Evolutionary conservation across 805 yeast genomes (phyloP), one percentile per base, ranked within the genome.

Genomic region (Metschnikowia kofuensis): DNA sequence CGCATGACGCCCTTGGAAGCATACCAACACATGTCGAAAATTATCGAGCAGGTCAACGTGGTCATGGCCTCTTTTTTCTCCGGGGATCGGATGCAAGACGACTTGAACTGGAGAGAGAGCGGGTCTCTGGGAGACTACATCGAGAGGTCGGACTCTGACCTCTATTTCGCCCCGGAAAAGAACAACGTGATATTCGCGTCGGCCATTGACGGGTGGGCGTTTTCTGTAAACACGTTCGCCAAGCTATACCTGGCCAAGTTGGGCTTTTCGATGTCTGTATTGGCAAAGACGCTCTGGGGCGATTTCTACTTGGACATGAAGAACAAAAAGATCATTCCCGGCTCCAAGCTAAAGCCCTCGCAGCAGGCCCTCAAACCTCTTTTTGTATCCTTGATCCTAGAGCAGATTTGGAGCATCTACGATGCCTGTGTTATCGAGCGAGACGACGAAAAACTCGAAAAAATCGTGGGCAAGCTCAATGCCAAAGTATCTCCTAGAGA

Each of bases 191-290:
- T 92, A 0, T 92, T 92, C 72, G 92, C 96, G 0, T 77, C 82
- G 29, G 99, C 99, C 1, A 75, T 87, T 15, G 99, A 94, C 68
- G 98, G 98, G 11, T 94, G 99, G 98, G 99, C 98, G 1, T 94
- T 94, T 66, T 87, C 89, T 38, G 75, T 94, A 43, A 82, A 88
- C 44, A 96, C 94, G 56, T 87, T 94, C 67, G 87, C 97, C 7
- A 84, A 86, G 49, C 82, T 94, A 32, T 89, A 89, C 64, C 94
- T 86, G 68, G 80, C 81, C 42, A 89, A 89, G 59, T 71, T 92
- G 15, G 97, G 96, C 0, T 85, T 92, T 56, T 87, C 88, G 54
- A 83, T 90, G 53, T 81, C 82, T 15, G 88, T 82, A 46, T 75
- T 94, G 40, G 84, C 85, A 50, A 87, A 87, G 60, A 89, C 90